Evolutionary conservation across 768 basidiomycete genomes (phyloP).

Genomic region (Lactarius psammicola): DNA sequence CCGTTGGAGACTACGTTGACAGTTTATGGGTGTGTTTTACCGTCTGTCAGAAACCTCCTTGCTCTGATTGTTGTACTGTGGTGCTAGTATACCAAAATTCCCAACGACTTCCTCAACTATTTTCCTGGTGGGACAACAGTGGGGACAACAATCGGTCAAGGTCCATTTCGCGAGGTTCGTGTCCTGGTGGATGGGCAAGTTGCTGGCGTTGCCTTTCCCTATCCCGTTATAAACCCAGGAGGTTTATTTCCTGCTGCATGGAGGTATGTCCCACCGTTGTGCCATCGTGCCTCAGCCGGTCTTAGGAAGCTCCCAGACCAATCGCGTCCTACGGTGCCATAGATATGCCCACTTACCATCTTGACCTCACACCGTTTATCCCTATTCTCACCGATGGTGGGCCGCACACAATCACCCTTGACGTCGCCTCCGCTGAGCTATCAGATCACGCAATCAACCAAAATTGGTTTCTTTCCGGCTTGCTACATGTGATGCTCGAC

Average conservation of each 20-base stretch:
- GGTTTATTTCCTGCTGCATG: constrained; percentile 60
- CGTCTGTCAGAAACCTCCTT: not conserved
- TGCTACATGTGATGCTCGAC: constrained; percentile 67
- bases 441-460: constrained; percentile 60
- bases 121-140: constrained; percentile 53
- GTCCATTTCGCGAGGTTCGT: constrained; percentile 61
- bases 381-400: constrained; percentile 22
- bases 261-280: constrained; percentile 44
- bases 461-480: constrained; percentile 77
- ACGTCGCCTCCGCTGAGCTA: constrained; percentile 71
- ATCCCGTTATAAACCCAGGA: constrained; percentile 31
- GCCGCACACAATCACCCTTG: constrained; percentile 66
- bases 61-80: not conserved
- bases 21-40: constrained; percentile 68
- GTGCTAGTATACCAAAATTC: constrained; percentile 61
- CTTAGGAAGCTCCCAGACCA: constrained; percentile 44
- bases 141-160: constrained; percentile 50
- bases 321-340: constrained; percentile 40
- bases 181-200: constrained; percentile 54
- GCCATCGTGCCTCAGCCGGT: not conserved
- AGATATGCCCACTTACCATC: not conserved
- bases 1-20: constrained; percentile 60
- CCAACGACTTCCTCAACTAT: constrained; percentile 55
- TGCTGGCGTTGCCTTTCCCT: constrained; percentile 59
- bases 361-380: not conserved